Base-by-base conservation (phyloP, 1,284 basidiomycete genomes). In the Trichosporon coremiiforme region DNA sequence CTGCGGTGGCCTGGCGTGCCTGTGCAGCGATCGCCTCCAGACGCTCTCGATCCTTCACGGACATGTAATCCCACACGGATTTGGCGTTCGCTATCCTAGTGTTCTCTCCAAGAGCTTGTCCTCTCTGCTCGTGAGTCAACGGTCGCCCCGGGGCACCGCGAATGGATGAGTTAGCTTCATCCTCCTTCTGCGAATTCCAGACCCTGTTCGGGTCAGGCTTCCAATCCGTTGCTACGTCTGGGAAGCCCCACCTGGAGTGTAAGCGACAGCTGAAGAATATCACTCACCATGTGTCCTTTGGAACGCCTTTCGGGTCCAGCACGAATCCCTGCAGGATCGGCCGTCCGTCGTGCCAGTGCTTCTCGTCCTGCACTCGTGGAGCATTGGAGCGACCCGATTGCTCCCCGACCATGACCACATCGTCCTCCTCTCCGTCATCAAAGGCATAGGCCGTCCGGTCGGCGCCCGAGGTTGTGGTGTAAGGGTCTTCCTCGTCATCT, bases 61-160 rank as follows among this genome's bases (percentile, higher is more conserved):
- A 95, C 78, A 98, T 89, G 81, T 91, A 98, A 64, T 98, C 94
- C 77, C 95, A 95, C 2, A 99, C 88, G 0, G 94, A 96, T 53
- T 82, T 83, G 8, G 79, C 80, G 64, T 79, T 73, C 0, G 78
- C 78, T 2, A 78, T 67, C 0, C 89, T 89, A 1, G 89, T 87
- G 47, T 88, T 88, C 83, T 98, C 96, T 64, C 96, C 95, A 0
- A 99, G 86, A 8, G 92, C 85, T 2, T 86, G 83, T 33, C 94
- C 95, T 65, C 96, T 88, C 90, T 96, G 75, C 71, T 78, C 79
- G 64, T 80, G 80, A 4, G 78, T 80, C 57, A 83, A 66, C 2
- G 79, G 77, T 57, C 67, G 69, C 4, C 77, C 76, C 5, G 78
- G 77, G 2, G 70, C 75, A 13, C 76, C 77, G 33, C 77, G 70